phyloP scores from a whole-genome alignment of 2,329 filamentous ascomycete genomes.

The Simplicillium aogashimaense region DNA sequence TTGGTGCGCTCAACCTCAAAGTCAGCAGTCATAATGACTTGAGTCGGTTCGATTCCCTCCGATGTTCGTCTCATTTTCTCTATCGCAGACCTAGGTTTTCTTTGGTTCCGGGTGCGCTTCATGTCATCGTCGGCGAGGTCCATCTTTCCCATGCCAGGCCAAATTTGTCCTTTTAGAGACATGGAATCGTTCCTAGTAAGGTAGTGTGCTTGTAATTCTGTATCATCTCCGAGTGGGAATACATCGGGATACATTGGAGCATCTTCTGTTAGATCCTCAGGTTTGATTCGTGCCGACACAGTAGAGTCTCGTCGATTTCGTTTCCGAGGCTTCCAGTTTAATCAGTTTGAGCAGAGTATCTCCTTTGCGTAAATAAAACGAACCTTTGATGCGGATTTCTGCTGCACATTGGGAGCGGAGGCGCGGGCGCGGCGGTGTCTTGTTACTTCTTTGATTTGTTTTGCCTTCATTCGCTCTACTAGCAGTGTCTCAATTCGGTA shows the following conservation, averaged over 20 bases:
- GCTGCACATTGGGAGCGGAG: slow-evolving; percentile 12
- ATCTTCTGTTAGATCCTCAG: slow-evolving; percentile 15
- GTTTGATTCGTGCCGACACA: slow-evolving; percentile 13
- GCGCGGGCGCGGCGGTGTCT: slow-evolving; percentile 37
- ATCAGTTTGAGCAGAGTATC: background rate
- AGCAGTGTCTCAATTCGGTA: slow-evolving; percentile 65
- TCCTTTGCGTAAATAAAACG: background rate
- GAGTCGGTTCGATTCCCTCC: slow-evolving; percentile 49
- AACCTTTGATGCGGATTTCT: slow-evolving; percentile 7
- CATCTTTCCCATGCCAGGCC: slow-evolving; percentile 73
- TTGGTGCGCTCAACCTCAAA: slow-evolving; percentile 40
- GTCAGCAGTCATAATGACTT: slow-evolving; percentile 51
- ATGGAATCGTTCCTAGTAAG: slow-evolving; percentile 18
- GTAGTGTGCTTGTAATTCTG: slow-evolving; percentile 17
- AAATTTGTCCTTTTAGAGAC: slow-evolving; percentile 60
- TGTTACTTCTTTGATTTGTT: slow-evolving; percentile 55
- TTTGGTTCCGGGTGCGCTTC: slow-evolving; percentile 67
- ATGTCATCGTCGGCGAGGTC: slow-evolving; percentile 67
- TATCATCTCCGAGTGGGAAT: slow-evolving; percentile 17
- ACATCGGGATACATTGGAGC: slow-evolving; percentile 18
- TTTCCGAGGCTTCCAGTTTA: slow-evolving; percentile 16
- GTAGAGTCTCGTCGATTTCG: slow-evolving; percentile 15
- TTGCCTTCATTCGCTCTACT: slow-evolving; percentile 66
- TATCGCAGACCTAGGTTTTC: slow-evolving; percentile 64
- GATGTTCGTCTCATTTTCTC: slow-evolving; percentile 57